Conservation (phyloP, 2,329 filamentous ascomycete species). For the Alternaria conjuncta region DNA sequence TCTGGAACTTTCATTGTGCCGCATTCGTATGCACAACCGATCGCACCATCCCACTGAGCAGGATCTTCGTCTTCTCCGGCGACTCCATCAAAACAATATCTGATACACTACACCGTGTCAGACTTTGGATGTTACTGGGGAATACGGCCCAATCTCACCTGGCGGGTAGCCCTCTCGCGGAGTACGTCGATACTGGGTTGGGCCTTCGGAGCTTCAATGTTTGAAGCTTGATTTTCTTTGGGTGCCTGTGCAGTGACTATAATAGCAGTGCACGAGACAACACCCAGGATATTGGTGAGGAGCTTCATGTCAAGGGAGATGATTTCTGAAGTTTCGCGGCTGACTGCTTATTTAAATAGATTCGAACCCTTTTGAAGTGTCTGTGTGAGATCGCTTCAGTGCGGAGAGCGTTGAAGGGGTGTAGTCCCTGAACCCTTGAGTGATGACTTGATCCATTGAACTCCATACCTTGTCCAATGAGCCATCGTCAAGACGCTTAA, state of each 20-base stretch:
- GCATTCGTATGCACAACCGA: no score
- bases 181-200: not conserved
- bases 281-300: not conserved
- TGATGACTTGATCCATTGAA: not conserved
- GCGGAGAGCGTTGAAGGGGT: not conserved
- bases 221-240: not conserved
- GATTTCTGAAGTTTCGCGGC: not conserved
- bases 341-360: not conserved
- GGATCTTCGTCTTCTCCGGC: no score
- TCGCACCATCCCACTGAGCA: no score
- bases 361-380: fast-evolving
- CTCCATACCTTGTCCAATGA: not conserved
- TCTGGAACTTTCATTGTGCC: no score
- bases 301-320: not conserved
- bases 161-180: no score
- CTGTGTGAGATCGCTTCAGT: not conserved
- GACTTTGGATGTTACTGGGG: no score
- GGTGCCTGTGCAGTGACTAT: not conserved
- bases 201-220: not conserved
- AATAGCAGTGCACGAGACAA: not conserved
- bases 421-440: not conserved
- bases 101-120: no score
- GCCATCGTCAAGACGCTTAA: not conserved
- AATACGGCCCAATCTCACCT: no score
- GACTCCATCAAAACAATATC: no score